These are phyloP conservation scores for Citrus cavaleriei DNA, from an alignment of 345 rosid species.

Conservation along the genomic window DNA sequence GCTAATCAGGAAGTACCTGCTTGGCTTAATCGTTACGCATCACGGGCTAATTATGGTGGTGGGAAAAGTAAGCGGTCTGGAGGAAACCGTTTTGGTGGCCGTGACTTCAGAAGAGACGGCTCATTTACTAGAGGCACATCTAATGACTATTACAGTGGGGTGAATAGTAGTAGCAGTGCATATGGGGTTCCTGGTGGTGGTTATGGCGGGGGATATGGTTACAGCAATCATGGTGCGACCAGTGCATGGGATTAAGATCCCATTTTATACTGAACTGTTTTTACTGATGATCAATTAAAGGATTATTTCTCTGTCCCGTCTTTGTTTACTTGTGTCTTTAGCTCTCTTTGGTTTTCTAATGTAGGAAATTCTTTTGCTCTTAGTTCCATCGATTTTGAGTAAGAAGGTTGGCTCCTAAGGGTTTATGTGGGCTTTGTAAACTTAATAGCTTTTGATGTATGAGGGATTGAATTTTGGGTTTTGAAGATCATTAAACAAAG, in stretches of 20 bases:
- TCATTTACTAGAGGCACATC: constrained; percentile 16
- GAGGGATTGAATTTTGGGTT: constrained; percentile 17
- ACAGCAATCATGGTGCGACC: constrained; percentile 17
- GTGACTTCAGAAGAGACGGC: constrained; percentile 47
- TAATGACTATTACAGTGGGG: constrained; percentile 33
- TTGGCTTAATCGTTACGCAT: constrained; percentile 44
- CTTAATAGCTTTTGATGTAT: constrained; percentile 12
- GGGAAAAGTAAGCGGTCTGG: constrained; percentile 42
- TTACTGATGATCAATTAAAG: constrained; percentile 2
- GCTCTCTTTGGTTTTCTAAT: background rate
- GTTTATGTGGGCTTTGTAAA: background rate
- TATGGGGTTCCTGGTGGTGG: constrained; percentile 27
- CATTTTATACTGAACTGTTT: background rate
- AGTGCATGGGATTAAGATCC: constrained; percentile 47
- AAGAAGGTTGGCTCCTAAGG: background rate
- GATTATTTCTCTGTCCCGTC: background rate
- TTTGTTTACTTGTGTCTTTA: background rate
- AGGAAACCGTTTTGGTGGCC: constrained; percentile 47
- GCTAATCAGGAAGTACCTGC: constrained; percentile 56
- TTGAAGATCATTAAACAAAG: constrained; percentile 23
- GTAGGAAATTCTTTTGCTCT: background rate
- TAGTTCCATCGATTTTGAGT: background rate
- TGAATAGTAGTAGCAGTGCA: constrained; percentile 17
- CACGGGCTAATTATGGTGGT: constrained; percentile 32
- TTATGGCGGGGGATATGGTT: background rate